Base-by-base conservation (phyloP, 2,329 filamentous ascomycete species). In the Cylindrodendrum hubeiense region DNA sequence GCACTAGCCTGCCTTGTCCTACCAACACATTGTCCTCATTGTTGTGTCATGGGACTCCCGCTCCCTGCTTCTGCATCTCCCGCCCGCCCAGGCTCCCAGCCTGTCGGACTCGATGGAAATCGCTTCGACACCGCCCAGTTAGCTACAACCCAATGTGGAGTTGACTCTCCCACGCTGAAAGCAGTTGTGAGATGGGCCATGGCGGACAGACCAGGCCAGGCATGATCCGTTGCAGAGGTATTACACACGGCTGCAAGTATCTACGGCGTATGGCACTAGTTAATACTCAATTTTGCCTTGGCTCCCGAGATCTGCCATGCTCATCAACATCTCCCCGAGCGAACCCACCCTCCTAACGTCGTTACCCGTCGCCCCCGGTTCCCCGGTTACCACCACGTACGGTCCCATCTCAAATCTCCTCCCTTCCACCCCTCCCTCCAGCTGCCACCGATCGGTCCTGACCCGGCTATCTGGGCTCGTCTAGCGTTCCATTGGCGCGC, bases 391-490 rank as follows among this genome's bases (percentile, higher is more conserved):
- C 28, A 34, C 39, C 17, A 26, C 26, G 13, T 44, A 12, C 28
- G 12, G 28, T 13, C 12, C 28, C 22, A 44, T 60, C 33, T 33
- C 33, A 44, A n/a, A 41, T 37, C 30, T 24, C 22, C 7, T 24
- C 22, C 30, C 28, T 49, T 19, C 41, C 49, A 33, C 33, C 41
- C 47, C 44, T 51, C 34, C 47, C 37, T 13, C n/a, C 33, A 52
- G 22, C 22, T 17, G 53, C 54, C 24, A 33, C 47, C 54, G 60
- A 59, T 59, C 47, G 49, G 41, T 33, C 28, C 41, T 50, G 22
- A 37, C 22, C 60, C 60, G 55, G 53, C 37, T 59, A 49, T 39
- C 56, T 54, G 26, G 61, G 33, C 44, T 44, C 21, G 13, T 55
- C 61, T 37, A 37, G 61, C 30, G 47, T 49, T 17, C 19, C 24